Evolutionary conservation across 345 rosid genomes (phyloP).

Genomic region (Linum lewisii): DNA sequence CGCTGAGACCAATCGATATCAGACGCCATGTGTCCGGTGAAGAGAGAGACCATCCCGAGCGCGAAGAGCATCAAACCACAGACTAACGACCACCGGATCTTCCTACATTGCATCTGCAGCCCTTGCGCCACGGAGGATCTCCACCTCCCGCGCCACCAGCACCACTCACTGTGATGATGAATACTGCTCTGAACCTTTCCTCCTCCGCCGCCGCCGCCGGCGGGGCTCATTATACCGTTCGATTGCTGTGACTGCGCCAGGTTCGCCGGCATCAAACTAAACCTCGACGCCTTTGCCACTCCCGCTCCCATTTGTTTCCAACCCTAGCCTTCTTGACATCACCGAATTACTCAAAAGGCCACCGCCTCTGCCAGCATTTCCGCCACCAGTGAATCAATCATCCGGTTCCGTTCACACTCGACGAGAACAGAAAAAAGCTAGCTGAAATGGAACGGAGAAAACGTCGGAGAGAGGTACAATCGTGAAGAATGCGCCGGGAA

Average conservation of each 20-base stretch:
- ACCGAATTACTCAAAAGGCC: conserved; percentile 7
- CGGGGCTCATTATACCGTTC: conserved; percentile 22
- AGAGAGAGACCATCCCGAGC: conserved; percentile 81
- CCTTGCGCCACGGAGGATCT: conserved; percentile 24
- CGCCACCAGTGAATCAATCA: neutral
- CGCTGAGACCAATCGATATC: conserved; percentile 96
- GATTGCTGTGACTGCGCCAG: conserved; percentile 54
- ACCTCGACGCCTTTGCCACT: conserved; percentile 44
- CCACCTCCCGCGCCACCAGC: conserved; percentile 33
- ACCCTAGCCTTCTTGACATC: conserved; percentile 27
- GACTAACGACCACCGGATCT: conserved; percentile 33
- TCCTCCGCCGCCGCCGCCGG: conserved; percentile 12
- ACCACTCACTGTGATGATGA: conserved; percentile 12
- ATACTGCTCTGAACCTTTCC: conserved; percentile 8
- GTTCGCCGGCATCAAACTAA: conserved; percentile 39
- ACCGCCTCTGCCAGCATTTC: neutral
- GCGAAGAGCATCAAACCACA: conserved; percentile 85
- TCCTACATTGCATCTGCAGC: conserved; percentile 13
- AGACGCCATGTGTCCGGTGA: conserved; percentile 89
- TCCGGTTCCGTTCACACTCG: neutral
- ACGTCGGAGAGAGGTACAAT: neutral
- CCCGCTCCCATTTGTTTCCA: conserved; percentile 47
- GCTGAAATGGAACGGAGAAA: neutral
- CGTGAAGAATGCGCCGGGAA: neutral
- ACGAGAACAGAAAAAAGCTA: neutral